phyloP scores from a whole-genome alignment of 768 basidiomycete species.

The Suillus americanus region DNA sequence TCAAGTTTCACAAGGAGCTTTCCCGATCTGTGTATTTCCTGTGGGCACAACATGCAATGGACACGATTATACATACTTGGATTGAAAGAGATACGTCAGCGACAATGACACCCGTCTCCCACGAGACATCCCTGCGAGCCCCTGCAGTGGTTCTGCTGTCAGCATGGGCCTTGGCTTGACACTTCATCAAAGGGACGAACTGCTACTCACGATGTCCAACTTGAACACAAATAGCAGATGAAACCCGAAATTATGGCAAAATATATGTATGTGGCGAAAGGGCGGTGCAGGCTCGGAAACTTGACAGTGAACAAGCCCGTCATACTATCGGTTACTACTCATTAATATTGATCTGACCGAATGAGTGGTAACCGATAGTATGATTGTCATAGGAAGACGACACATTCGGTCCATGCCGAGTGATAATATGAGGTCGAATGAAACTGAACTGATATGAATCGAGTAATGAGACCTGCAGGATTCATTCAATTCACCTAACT shows the following conservation, averaged over 20 bases:
- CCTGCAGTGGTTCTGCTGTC: background rate
- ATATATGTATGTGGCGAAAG: background rate
- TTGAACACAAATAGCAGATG: background rate
- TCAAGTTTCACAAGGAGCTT: background rate
- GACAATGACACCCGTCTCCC: background rate
- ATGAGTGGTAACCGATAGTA: background rate
- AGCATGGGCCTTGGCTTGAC: background rate
- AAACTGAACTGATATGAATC: background rate
- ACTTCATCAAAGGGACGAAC: background rate
- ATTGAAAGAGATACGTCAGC: background rate
- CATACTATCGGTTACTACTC: background rate
- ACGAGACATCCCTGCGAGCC: background rate
- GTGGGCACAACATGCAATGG: background rate
- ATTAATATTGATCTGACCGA: background rate
- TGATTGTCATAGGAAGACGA: background rate
- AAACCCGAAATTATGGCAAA: background rate
- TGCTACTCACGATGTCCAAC: background rate
- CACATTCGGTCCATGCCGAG: background rate
- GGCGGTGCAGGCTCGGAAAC: background rate
- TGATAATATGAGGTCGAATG: background rate
- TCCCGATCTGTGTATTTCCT: constrained; percentile 2
- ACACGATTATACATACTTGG: background rate
- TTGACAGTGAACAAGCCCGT: background rate
- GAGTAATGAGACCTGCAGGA: background rate
- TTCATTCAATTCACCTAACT: background rate